Conservation (phyloP, 208 protist species). For the Crithidia fasciculata region DNA sequence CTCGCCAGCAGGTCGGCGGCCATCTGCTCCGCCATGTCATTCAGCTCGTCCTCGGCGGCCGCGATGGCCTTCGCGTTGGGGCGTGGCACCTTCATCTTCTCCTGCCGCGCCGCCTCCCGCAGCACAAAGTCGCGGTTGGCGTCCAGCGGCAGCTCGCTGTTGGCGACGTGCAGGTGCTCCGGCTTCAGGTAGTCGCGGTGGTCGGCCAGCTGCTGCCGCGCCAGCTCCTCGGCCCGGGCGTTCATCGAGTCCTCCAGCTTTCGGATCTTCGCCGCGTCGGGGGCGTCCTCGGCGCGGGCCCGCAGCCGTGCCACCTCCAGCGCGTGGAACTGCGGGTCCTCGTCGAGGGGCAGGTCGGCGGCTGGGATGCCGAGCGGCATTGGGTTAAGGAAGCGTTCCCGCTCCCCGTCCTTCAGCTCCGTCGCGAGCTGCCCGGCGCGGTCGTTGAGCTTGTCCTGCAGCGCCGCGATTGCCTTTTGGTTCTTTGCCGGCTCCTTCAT, state of each 20-base stretch:
- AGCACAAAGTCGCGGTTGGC: conserved; percentile 45
- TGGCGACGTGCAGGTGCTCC: conserved; percentile 45
- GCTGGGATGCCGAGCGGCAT: conserved; percentile 55
- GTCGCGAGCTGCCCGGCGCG: conserved; percentile 54
- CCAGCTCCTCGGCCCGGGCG: conserved; percentile 52
- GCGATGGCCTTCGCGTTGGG: conserved; percentile 27
- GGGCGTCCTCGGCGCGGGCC: conserved; percentile 37
- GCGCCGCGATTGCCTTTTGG: conserved; percentile 21
- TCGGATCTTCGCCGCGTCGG: conserved; percentile 36
- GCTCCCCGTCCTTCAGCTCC: conserved; percentile 57
- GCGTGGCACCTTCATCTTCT: conserved; percentile 31
- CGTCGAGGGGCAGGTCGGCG: conserved; percentile 52
- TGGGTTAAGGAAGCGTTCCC: conserved; percentile 60
- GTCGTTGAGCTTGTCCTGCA: conserved; percentile 49
- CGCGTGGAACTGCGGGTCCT: conserved; percentile 55
- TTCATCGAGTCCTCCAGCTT: conserved; percentile 54
- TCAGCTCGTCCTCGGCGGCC: conserved; percentile 33
- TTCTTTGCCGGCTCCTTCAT: conserved; percentile 30
- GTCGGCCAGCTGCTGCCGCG: conserved; percentile 29
- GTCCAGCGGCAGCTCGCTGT: conserved; percentile 58
- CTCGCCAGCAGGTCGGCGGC: conserved; percentile 46
- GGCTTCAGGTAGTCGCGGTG: conserved; percentile 56
- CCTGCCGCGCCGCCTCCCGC: conserved; percentile 49
- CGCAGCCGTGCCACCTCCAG: conserved; percentile 63
- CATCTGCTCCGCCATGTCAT: conserved; percentile 41